phyloP scores from a whole-genome alignment of 805 yeast species.

The Grigorovia transvaalensis region DNA sequence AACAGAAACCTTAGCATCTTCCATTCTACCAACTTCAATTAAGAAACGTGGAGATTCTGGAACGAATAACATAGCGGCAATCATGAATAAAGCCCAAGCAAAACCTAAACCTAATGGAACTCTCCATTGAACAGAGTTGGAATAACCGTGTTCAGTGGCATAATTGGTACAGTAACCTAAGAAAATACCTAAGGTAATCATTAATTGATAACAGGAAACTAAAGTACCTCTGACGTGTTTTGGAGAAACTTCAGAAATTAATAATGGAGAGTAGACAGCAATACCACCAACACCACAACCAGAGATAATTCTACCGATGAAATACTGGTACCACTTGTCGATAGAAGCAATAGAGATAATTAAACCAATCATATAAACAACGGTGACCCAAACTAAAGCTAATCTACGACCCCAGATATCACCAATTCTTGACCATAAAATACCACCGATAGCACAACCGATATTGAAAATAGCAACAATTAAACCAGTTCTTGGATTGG shows the following conservation, averaged over 20 bases:
- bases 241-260: conserved; percentile 63
- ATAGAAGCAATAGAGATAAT: conserved; percentile 50
- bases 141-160: too few species aligned
- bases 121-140: too few species aligned
- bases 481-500: conserved; percentile 47
- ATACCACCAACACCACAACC: conserved; percentile 75
- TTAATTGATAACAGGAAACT: conserved; percentile 60
- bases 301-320: conserved; percentile 51
- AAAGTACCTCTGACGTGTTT: conserved; percentile 65
- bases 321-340: conserved; percentile 57
- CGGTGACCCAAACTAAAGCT: conserved; percentile 38
- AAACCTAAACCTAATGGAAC: conserved; percentile 53
- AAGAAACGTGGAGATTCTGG: conserved; percentile 78
- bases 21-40: conserved; percentile 40
- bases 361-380: conserved; percentile 55
- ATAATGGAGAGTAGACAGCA: conserved; percentile 66
- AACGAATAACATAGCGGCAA: conserved; percentile 37
- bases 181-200: conserved; percentile 62
- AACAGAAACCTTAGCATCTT: conserved; percentile 52
- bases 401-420: conserved; percentile 57
- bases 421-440: conserved; percentile 46
- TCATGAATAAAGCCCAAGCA: conserved; percentile 35
- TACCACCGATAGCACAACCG: conserved; percentile 70
- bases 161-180: too few species aligned
- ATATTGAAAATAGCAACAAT: conserved; percentile 54